Conservation (phyloP, 495 filamentous ascomycete genomes). For the Daldinia bambusicola region DNA sequence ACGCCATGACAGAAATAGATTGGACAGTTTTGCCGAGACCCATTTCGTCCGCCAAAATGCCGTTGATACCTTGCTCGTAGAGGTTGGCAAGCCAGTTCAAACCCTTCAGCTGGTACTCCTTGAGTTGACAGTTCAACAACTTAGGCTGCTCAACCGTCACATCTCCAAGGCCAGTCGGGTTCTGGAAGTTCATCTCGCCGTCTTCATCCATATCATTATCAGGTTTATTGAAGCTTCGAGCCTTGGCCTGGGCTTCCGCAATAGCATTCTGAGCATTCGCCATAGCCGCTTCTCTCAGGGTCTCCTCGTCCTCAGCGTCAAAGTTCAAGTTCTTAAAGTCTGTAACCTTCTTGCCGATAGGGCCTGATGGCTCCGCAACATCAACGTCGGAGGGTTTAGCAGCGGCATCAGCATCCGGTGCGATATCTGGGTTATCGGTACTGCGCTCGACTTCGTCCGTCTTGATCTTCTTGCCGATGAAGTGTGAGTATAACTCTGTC, state of each 20-base stretch:
- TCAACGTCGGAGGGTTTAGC: slow-evolving; percentile 61
- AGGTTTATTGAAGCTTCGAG: slow-evolving; percentile 87
- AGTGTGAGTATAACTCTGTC: slow-evolving; percentile 98
- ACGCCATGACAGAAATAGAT: slow-evolving; percentile 99
- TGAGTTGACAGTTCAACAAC: slow-evolving; percentile 91
- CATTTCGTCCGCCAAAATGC: slow-evolving; percentile 98
- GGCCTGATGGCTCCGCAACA: slow-evolving; percentile 67
- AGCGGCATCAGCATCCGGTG: slow-evolving; percentile 56
- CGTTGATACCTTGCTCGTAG: slow-evolving; percentile 99
- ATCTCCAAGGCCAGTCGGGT: slow-evolving; percentile 91
- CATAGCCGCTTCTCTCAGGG: slow-evolving; percentile 82
- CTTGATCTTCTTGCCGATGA: slow-evolving; percentile 99
- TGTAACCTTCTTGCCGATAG: slow-evolving; percentile 75
- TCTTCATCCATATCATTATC: slow-evolving; percentile 74
- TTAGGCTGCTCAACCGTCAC: slow-evolving; percentile 95
- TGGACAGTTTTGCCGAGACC: slow-evolving; percentile 99
- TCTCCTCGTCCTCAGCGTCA: slow-evolving; percentile 91
- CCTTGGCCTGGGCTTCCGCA: slow-evolving; percentile 91
- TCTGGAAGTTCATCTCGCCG: slow-evolving; percentile 99
- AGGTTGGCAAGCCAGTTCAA: slow-evolving; percentile 99
- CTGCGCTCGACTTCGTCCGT: slow-evolving; percentile 90
- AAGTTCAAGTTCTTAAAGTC: slow-evolving; percentile 96
- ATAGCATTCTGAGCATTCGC: slow-evolving; percentile 97
- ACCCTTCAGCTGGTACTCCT: slow-evolving; percentile 98
- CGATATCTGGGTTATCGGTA: slow-evolving; percentile 80